Conservation (phyloP, 2,329 filamentous ascomycete genomes). For the Clonostachys byssicola region DNA sequence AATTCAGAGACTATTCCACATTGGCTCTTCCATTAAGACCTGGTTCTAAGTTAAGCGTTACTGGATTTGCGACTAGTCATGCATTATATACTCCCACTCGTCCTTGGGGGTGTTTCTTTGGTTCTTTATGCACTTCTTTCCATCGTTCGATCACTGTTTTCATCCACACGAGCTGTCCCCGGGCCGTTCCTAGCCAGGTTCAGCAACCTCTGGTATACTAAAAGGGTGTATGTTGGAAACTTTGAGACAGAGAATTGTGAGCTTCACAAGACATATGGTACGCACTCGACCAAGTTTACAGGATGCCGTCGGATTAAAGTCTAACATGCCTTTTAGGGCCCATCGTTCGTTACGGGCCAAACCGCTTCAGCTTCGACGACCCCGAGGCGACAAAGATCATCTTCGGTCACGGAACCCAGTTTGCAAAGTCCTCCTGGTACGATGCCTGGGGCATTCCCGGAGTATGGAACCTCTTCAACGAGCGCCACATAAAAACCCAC, state of each 20-base stretch:
- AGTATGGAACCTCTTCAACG: conserved; percentile 18
- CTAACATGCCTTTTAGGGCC: conserved; percentile 12
- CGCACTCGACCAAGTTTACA: not conserved
- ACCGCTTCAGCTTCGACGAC: conserved; percentile 40
- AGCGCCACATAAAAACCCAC: conserved; percentile 22
- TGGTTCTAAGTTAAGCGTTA: too few species aligned
- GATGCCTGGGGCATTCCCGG: conserved; percentile 12
- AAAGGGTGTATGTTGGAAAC: conserved; percentile 11
- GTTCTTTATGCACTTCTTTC: too few species aligned
- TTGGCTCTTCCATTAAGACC: too few species aligned
- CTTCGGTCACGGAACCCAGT: conserved; percentile 19
- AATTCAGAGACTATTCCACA: too few species aligned
- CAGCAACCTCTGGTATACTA: conserved; percentile 20
- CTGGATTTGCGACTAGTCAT: too few species aligned
- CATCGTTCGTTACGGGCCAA: conserved; percentile 40
- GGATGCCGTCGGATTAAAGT: too few species aligned
- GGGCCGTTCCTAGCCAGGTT: conserved; percentile 18
- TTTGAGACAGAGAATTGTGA: conserved; percentile 18
- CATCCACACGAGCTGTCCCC: conserved; percentile 14
- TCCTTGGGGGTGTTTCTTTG: too few species aligned
- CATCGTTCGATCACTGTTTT: conserved; percentile 2
- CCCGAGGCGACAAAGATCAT: conserved; percentile 29
- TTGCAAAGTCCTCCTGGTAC: conserved; percentile 26
- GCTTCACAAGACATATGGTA: conserved; percentile 21
- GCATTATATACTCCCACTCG: too few species aligned